phyloP scores from a whole-genome alignment of 1,139 yeast genomes.

The Geotrichum cucujoidarum region DNA sequence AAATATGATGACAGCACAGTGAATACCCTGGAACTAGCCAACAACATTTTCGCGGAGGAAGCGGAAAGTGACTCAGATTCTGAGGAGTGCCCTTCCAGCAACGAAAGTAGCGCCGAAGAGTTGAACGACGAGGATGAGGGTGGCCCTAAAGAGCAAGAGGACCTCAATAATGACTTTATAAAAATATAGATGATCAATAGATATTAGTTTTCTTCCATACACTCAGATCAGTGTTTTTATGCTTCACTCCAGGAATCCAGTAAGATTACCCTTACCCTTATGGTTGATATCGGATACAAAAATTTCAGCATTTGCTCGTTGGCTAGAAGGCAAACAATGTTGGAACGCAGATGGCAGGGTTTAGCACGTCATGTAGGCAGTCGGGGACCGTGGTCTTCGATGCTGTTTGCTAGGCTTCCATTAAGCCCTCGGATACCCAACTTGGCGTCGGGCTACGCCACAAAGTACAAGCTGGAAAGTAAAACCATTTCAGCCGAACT shows the following conservation, averaged over 20 bases:
- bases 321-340: slow-evolving; percentile 4
- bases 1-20: slow-evolving; percentile 15
- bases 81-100: slow-evolving; percentile 3
- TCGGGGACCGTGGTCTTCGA: background rate
- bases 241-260: too few relatives aligned
- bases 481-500: slow-evolving; percentile 21
- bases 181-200: slow-evolving; percentile 1
- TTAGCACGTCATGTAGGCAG: slow-evolving; percentile 1
- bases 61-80: slow-evolving; percentile 12
- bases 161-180: slow-evolving; percentile 14
- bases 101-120: slow-evolving; percentile 5
- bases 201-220: background rate
- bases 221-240: too few relatives aligned
- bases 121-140: background rate
- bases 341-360: slow-evolving; percentile 7
- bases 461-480: slow-evolving; percentile 16
- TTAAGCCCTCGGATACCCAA: background rate
- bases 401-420: background rate
- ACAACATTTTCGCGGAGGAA: slow-evolving; percentile 12
- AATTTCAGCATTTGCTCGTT: too few relatives aligned
- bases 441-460: background rate
- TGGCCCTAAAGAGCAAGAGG: slow-evolving; percentile 4
- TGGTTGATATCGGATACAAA: too few relatives aligned
- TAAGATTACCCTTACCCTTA: slow-evolving; percentile 7
- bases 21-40: slow-evolving; percentile 13